Percentiles rank a stretch among this genome's conserved stretches.
phyloP scores from a whole-genome alignment of 2,329 filamentous ascomycete genomes.

The Nemania sp. region DNA sequence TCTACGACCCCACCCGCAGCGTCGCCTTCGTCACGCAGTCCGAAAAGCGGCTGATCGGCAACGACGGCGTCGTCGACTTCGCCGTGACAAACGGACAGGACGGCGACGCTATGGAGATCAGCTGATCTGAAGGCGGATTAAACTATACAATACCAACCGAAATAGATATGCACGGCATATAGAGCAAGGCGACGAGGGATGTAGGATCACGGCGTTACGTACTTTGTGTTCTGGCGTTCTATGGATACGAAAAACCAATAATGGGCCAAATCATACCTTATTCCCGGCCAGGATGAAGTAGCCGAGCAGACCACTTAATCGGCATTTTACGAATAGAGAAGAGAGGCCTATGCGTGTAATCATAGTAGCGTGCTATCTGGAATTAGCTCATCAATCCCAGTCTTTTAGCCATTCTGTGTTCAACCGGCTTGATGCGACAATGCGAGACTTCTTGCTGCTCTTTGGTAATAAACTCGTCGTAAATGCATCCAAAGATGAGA shows the following conservation, averaged over 20 bases:
- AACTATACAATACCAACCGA: background rate
- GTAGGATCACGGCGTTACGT: slow-evolving; percentile 23
- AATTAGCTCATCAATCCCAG: too few species aligned
- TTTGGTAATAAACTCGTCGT: too few species aligned
- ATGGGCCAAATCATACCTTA: slow-evolving; percentile 19
- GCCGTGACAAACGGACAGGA: slow-evolving; percentile 51
- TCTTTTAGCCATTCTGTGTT: too few species aligned
- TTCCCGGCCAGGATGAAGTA: too few species aligned
- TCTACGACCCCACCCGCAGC: slow-evolving; percentile 87
- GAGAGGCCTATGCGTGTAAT: too few species aligned
- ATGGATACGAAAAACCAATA: slow-evolving; percentile 34
- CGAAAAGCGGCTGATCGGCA: slow-evolving; percentile 90
- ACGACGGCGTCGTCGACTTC: slow-evolving; percentile 80
- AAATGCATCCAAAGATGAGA: too few species aligned
- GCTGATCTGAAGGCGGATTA: slow-evolving; percentile 27
- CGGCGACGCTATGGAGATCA: slow-evolving; percentile 42
- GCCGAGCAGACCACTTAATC: too few species aligned
- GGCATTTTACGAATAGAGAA: too few species aligned
- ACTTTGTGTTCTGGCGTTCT: slow-evolving; percentile 31
- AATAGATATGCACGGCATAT: background rate
- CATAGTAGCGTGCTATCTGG: too few species aligned
- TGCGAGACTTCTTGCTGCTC: too few species aligned
- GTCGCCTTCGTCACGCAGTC: slow-evolving; percentile 88
- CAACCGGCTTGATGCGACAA: too few species aligned
- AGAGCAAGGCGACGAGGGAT: background rate